phyloP scores from a whole-genome alignment of 1,139 yeast genomes.

The Blastobotrys buckinghamii region DNA sequence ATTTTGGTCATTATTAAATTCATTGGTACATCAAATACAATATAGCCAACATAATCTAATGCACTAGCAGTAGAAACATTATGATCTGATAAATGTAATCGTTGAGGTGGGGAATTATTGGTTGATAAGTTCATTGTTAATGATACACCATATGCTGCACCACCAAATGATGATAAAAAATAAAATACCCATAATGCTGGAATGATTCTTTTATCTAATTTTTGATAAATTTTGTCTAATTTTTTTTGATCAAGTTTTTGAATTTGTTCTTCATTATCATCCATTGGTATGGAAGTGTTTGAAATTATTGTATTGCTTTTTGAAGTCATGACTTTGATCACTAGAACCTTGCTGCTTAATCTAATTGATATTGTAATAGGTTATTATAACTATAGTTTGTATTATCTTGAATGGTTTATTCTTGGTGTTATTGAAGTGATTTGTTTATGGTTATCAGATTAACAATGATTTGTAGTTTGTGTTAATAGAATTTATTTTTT shows the following conservation, averaged over 20 bases:
- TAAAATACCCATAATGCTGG: constrained; percentile 82
- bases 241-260: constrained; percentile 25
- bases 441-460: too few species aligned
- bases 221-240: constrained; percentile 57
- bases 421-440: too few species aligned
- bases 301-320: too few species aligned
- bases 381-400: too few species aligned
- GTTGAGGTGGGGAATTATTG: constrained; percentile 57
- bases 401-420: too few species aligned
- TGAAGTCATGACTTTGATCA: too few species aligned
- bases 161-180: constrained; percentile 74
- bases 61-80: constrained; percentile 75
- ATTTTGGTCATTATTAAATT: constrained; percentile 77
- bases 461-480: too few species aligned
- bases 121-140: constrained; percentile 67
- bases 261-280: background rate
- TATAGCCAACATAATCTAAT: constrained; percentile 74
- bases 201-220: constrained; percentile 63
- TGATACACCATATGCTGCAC: constrained; percentile 71
- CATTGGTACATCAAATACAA: constrained; percentile 83
- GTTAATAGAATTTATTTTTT: too few species aligned
- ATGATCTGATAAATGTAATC: constrained; percentile 47
- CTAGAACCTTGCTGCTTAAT: too few species aligned
- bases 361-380: too few species aligned
- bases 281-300: too few species aligned